phyloP scores from a whole-genome alignment of 2,329 filamentous ascomycete species.

The Xylogone sp. region DNA sequence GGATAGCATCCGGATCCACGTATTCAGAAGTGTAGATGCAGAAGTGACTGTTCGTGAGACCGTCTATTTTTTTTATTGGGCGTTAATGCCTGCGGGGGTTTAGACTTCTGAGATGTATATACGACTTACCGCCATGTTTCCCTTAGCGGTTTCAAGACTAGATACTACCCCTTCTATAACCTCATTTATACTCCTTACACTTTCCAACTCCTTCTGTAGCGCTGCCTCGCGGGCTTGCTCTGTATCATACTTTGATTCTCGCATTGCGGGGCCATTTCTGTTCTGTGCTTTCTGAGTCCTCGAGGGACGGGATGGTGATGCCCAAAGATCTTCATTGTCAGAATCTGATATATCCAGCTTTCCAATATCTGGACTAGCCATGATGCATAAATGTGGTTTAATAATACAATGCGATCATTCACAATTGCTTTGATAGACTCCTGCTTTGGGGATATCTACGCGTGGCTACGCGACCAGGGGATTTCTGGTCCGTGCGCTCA shows the following conservation, averaged over 20 bases:
- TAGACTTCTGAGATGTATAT: not conserved
- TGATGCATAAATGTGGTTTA: not conserved
- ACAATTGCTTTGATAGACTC: not conserved
- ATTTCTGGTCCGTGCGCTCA: not conserved
- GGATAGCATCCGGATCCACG: conserved; percentile 92
- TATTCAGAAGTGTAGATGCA: conserved; percentile 85
- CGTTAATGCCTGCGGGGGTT: conserved; percentile 5
- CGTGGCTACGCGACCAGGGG: not conserved
- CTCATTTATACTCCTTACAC: conserved; percentile 80
- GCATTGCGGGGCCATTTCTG: conserved; percentile 23
- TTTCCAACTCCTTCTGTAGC: conserved; percentile 75
- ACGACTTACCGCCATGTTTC: conserved; percentile 68
- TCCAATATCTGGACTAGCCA: conserved; percentile 45
- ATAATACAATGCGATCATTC: not conserved
- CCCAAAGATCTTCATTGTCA: conserved; percentile 53
- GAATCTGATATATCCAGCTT: conserved; percentile 50
- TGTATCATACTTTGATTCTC: conserved; percentile 53
- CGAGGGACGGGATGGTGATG: conserved; percentile 45
- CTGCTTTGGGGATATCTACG: not conserved
- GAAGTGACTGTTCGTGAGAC: conserved; percentile 83
- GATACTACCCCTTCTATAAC: conserved; percentile 76
- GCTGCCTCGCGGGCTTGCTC: conserved; percentile 69
- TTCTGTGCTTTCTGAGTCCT: conserved; percentile 19
- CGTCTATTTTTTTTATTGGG: conserved; percentile 47
- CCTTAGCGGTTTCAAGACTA: conserved; percentile 67